Evolutionary conservation across 176 grass and related monocot genomes (phyloP).

Genomic region (Oryza glaberrima): DNA sequence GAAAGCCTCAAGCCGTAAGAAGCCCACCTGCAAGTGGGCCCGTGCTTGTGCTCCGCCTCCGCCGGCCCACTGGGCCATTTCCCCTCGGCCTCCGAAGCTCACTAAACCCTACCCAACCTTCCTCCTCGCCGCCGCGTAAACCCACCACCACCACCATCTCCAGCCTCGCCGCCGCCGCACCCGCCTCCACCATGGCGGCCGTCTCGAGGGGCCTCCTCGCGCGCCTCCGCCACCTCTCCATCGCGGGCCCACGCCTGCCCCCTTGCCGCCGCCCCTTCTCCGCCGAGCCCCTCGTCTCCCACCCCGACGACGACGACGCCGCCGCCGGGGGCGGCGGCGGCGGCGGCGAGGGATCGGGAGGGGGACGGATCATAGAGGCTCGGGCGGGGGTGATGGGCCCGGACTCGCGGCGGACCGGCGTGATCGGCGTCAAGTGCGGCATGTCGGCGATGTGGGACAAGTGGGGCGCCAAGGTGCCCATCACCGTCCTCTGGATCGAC

Average conservation of each 20-base stretch:
- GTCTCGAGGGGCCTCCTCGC: constrained; percentile 83
- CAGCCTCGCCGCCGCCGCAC: constrained; percentile 16
- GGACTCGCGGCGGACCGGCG: constrained; percentile 67
- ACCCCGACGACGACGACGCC: constrained; percentile 43
- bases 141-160: constrained; percentile 19
- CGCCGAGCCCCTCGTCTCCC: constrained; percentile 55
- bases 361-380: constrained; percentile 68
- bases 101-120: constrained; percentile 44
- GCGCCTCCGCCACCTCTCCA: constrained; percentile 54
- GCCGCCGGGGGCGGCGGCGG: constrained; percentile 20
- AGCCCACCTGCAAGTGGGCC: constrained; percentile 33
- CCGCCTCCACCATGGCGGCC: constrained; percentile 59
- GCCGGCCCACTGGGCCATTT: constrained; percentile 24
- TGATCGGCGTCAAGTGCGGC: constrained; percentile 92
- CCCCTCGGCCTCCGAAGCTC: constrained; percentile 28
- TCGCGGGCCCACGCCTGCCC: constrained; percentile 24
- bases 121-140: constrained; percentile 49
- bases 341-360: constrained; percentile 12
- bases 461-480: constrained; percentile 92
- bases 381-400: constrained; percentile 63
- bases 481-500: constrained; percentile 90
- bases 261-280: constrained; percentile 59
- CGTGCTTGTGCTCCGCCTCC: background rate
- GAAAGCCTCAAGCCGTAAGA: background rate
- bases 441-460: constrained; percentile 98